Conservation (phyloP, 306 rosid species). For the Sechiopsis laciniata region DNA sequence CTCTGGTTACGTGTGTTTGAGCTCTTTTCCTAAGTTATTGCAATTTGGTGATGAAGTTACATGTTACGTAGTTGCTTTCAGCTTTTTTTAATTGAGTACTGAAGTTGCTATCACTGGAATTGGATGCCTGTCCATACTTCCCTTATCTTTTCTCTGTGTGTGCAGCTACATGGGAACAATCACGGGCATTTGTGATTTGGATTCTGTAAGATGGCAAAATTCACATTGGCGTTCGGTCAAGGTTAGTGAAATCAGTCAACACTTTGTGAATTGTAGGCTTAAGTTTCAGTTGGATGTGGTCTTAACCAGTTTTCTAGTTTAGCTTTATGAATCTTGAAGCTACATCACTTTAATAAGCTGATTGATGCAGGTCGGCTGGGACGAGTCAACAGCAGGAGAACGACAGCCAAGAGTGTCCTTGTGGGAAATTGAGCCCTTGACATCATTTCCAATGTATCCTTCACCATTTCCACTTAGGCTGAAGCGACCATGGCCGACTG, state of each 20-base stretch:
- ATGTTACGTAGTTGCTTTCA: background rate
- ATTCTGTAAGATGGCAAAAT: conserved; percentile 73
- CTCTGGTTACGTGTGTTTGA: background rate
- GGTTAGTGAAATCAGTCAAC: conserved; percentile 41
- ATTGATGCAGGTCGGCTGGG: conserved; percentile 92
- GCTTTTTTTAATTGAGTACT: background rate
- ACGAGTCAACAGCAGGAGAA: conserved; percentile 98
- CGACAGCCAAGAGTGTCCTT: conserved; percentile 94
- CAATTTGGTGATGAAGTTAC: background rate
- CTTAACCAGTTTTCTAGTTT: conserved; percentile 11
- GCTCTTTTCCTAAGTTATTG: conserved; percentile 2
- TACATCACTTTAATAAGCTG: conserved; percentile 18
- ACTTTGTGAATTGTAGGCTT: background rate
- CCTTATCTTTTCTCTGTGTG: background rate
- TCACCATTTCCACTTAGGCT: conserved; percentile 87
- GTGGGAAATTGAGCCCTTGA: conserved; percentile 97
- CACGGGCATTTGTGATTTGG: conserved; percentile 83
- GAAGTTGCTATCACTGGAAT: background rate
- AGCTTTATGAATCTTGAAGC: background rate
- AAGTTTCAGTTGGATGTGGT: conserved; percentile 1
- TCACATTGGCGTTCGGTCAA: conserved; percentile 99
- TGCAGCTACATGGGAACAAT: conserved; percentile 87
- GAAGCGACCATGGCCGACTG: conserved; percentile 92
- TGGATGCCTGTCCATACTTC: background rate
- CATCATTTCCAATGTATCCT: conserved; percentile 97